phyloP scores from a whole-genome alignment of 805 yeast genomes.

The Yarrowia divulgata region DNA sequence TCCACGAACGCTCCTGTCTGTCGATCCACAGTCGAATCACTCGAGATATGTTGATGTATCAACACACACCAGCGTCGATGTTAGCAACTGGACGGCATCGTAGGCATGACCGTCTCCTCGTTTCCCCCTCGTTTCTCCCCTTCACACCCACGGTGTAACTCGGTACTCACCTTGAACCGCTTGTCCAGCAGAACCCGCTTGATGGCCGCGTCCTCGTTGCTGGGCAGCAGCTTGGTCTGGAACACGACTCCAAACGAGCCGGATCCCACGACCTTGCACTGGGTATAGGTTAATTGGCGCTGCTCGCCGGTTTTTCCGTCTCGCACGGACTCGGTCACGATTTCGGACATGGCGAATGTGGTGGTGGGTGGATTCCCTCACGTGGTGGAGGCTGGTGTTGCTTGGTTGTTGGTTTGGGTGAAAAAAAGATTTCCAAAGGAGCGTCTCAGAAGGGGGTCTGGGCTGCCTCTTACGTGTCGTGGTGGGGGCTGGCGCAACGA shows the following conservation, averaged over 20 bases:
- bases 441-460: conserved; percentile 1
- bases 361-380: no score
- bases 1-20: no score
- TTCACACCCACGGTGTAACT: not conserved
- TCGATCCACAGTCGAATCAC: no score
- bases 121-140: not conserved
- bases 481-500: no score
- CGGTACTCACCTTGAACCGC: conserved; percentile 59
- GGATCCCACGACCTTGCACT: conserved; percentile 92
- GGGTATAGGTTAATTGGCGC: conserved; percentile 73
- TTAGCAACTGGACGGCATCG: no score
- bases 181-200: conserved; percentile 96
- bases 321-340: conserved; percentile 67
- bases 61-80: no score
- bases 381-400: not conserved
- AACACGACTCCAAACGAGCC: conserved; percentile 99
- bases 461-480: conserved; percentile 3
- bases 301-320: conserved; percentile 74
- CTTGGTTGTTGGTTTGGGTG: no score
- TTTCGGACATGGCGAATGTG: conserved; percentile 41
- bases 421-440: not conserved
- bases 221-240: conserved; percentile 77
- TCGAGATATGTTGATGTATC: no score
- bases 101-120: no score
- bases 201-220: conserved; percentile 85